These are phyloP conservation scores for Guadua angustifolia DNA, from an alignment of 176 grass and related monocot genomes.

Conservation along the genomic window DNA sequence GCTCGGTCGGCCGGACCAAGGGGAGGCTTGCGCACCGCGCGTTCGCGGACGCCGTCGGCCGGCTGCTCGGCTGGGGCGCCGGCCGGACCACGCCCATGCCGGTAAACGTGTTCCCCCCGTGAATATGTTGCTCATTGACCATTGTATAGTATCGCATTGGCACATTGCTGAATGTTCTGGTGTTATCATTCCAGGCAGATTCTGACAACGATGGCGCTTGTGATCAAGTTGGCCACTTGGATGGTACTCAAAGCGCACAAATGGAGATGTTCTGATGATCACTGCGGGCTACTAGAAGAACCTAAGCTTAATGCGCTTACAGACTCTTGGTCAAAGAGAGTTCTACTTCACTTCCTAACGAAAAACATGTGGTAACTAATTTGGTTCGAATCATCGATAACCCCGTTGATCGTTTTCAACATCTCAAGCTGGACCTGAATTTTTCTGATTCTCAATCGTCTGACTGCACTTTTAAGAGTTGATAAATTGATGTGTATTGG, in stretches of 20 bases:
- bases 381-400: not conserved
- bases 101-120: conserved; percentile 17
- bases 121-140: not conserved
- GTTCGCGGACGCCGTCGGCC: conserved; percentile 50
- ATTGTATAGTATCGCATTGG: not conserved
- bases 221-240: conserved; percentile 43
- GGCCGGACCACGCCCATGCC: conserved; percentile 33
- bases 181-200: conserved; percentile 33
- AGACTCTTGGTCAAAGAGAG: not conserved
- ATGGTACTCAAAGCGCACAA: conserved; percentile 28
- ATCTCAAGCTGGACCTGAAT: not conserved
- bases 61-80: conserved; percentile 49
- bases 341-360: not conserved
- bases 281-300: not conserved
- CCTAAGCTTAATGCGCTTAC: not conserved
- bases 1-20: conserved; percentile 51
- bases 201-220: conserved; percentile 6
- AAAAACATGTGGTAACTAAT: not conserved
- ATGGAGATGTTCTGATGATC: conserved; percentile 38
- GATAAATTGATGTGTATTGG: not conserved
- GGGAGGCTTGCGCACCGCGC: conserved; percentile 61
- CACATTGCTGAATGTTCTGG: conserved; percentile 16
- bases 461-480: not conserved
- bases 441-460: not conserved
- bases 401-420: not conserved